Conservation (phyloP, 352 stramenopile species). For the Phytopythium montanum region DNA sequence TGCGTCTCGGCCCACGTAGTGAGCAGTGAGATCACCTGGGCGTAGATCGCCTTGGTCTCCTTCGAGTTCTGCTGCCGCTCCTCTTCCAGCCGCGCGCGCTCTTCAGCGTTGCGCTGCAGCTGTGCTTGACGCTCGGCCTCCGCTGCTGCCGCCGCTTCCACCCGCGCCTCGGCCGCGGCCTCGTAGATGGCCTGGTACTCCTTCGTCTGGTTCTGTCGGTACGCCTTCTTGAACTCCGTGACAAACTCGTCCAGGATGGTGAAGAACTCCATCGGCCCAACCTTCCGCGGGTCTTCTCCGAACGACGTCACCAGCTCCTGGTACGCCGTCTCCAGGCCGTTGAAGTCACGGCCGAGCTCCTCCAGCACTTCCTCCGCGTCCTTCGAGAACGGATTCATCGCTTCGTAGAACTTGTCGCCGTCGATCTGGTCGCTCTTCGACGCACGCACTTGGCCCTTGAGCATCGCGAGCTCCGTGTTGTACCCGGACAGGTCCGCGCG, state of each 20-base stretch:
- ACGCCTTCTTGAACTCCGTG: conserved; percentile 86
- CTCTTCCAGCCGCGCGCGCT: conserved; percentile 48
- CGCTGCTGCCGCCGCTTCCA: conserved; percentile 31
- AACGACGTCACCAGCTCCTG: conserved; percentile 81
- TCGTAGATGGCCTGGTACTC: conserved; percentile 81
- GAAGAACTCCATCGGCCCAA: conserved; percentile 84
- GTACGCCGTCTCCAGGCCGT: conserved; percentile 63
- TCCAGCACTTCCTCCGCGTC: conserved; percentile 80
- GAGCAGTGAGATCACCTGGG: conserved; percentile 61
- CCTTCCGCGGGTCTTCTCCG: conserved; percentile 76
- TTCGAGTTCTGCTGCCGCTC: conserved; percentile 47
- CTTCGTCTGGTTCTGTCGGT: conserved; percentile 86
- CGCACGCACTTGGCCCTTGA: conserved; percentile 77
- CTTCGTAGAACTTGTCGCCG: conserved; percentile 74
- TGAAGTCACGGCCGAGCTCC: conserved; percentile 76
- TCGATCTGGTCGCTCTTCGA: conserved; percentile 75
- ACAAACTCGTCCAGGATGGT: conserved; percentile 81
- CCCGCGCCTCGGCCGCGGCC: conserved; percentile 41
- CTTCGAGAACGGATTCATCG: conserved; percentile 77
- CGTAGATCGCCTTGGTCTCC: conserved; percentile 56
- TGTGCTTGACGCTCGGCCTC: conserved; percentile 47
- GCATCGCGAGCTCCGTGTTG: conserved; percentile 81
- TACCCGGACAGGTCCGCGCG: conserved; percentile 77
- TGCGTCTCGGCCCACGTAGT: conserved; percentile 58
- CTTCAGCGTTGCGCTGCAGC: conserved; percentile 45